These are phyloP conservation scores for Sphaceloma murrayae DNA, from an alignment of 2,329 filamentous ascomycete species.

Conservation along the genomic window DNA sequence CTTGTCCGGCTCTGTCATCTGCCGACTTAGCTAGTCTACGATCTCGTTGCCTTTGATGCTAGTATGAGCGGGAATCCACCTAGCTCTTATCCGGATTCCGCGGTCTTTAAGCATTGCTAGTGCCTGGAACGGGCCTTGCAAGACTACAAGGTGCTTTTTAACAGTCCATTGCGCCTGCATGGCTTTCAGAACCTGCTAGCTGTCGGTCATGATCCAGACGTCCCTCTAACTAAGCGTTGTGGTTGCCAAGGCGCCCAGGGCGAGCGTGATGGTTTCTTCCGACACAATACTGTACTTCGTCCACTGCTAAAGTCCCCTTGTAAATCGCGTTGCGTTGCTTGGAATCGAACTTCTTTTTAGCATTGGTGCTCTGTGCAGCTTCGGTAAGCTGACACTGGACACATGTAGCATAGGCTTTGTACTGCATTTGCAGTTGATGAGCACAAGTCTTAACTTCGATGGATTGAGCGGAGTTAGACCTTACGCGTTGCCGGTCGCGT, in stretches of 20 bases:
- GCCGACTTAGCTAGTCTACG: constrained; percentile 1
- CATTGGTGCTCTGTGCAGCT: neutral
- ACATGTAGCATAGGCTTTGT: neutral
- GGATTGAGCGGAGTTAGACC: neutral
- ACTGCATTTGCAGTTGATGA: too few species aligned
- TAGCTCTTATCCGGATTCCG: neutral
- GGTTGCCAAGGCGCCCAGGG: neutral
- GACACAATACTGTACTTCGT: too few species aligned
- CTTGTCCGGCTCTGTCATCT: constrained; percentile 5
- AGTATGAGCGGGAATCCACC: neutral
- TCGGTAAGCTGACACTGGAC: neutral
- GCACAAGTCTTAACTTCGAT: neutral
- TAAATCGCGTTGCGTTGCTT: neutral
- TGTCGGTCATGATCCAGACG: constrained; percentile 1
- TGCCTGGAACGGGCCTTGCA: neutral
- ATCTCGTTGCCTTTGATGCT: neutral
- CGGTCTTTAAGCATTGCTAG: neutral
- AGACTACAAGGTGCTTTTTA: neutral
- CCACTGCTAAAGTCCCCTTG: too few species aligned
- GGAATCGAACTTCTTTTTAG: neutral
- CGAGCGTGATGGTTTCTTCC: neutral
- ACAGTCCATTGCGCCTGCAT: neutral
- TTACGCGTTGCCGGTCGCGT: too few species aligned
- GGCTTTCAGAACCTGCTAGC: neutral
- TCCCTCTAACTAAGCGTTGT: neutral